These are phyloP conservation scores for Sporothrix brasiliensis DNA, from an alignment of 2,329 filamentous ascomycete genomes.

Conservation along the genomic window DNA sequence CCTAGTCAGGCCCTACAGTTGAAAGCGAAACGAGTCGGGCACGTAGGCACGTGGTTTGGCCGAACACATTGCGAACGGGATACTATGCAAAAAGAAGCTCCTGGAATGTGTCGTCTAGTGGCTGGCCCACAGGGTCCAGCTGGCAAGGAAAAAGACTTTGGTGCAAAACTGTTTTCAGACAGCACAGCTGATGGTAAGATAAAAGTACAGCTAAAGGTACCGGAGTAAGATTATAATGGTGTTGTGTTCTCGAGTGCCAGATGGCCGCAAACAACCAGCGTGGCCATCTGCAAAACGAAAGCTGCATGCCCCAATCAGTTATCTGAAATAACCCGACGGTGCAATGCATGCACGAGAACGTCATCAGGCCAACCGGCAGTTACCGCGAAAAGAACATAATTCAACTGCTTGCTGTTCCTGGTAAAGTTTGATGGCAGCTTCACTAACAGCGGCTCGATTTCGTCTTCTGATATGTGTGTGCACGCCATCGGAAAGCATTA, in stretches of 20 bases:
- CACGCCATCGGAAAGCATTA: not conserved
- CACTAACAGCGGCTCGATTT: not conserved
- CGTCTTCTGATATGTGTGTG: not conserved
- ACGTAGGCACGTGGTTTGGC: not conserved
- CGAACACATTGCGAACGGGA: not conserved
- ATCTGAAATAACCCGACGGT: conserved; percentile 2
- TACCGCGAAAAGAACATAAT: conserved; percentile 4
- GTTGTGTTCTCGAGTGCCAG: not conserved
- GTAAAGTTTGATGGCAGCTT: not conserved
- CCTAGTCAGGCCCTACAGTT: not conserved
- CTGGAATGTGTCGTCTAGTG: conserved; percentile 13
- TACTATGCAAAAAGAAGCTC: conserved; percentile 3
- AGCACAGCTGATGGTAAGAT: not conserved
- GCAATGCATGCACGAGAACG: conserved; percentile 22
- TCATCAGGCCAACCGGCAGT: conserved; percentile 26
- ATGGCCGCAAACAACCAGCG: not conserved
- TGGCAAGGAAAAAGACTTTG: not conserved
- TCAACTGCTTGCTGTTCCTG: not conserved
- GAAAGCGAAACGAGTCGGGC: not conserved
- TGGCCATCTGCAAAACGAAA: not conserved
- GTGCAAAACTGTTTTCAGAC: not conserved
- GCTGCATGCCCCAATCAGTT: not conserved
- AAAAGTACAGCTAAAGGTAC: not conserved
- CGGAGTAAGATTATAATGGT: not conserved
- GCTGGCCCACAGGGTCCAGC: conserved; percentile 3